These are phyloP conservation scores for Ramularia endophylla DNA, from an alignment of 2,329 filamentous ascomycete genomes.

Conservation along the genomic window DNA sequence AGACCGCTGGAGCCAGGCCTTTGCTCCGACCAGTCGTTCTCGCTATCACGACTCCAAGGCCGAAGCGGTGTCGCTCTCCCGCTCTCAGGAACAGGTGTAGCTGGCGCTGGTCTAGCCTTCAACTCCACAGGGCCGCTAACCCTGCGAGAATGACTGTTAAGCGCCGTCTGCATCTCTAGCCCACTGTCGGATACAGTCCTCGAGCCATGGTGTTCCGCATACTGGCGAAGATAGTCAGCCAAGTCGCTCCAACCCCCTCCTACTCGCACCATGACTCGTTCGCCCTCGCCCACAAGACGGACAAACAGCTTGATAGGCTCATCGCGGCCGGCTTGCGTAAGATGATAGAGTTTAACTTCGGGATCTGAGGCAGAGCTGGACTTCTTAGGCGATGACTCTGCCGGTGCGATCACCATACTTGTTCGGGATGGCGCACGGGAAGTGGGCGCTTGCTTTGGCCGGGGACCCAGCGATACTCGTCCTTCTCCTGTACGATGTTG, in stretches of 20 bases:
- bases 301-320: slow-evolving; percentile 93
- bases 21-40: too few relatives aligned
- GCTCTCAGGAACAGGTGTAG: slow-evolving; percentile 8
- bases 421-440: slow-evolving; percentile 10
- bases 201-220: slow-evolving; percentile 85
- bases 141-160: slow-evolving; percentile 21
- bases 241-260: slow-evolving; percentile 98
- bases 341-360: slow-evolving; percentile 87
- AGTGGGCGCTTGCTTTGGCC: slow-evolving; percentile 12
- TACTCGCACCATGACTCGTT: slow-evolving; percentile 96
- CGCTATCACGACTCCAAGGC: not conserved
- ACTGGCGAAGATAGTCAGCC: slow-evolving; percentile 89
- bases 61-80: slow-evolving; percentile 10
- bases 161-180: slow-evolving; percentile 50
- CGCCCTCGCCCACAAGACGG: slow-evolving; percentile 83
- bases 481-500: slow-evolving; percentile 14
- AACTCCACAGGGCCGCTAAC: slow-evolving; percentile 24
- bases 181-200: slow-evolving; percentile 50
- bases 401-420: slow-evolving; percentile 29
- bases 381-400: slow-evolving; percentile 30
- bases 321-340: slow-evolving; percentile 75
- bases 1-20: too few relatives aligned
- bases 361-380: slow-evolving; percentile 25
- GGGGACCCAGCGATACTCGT: slow-evolving; percentile 14
- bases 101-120: slow-evolving; percentile 9